Base-by-base conservation (phyloP, 164 flowering plant genomes). In the Vitis rotundifolia region DNA sequence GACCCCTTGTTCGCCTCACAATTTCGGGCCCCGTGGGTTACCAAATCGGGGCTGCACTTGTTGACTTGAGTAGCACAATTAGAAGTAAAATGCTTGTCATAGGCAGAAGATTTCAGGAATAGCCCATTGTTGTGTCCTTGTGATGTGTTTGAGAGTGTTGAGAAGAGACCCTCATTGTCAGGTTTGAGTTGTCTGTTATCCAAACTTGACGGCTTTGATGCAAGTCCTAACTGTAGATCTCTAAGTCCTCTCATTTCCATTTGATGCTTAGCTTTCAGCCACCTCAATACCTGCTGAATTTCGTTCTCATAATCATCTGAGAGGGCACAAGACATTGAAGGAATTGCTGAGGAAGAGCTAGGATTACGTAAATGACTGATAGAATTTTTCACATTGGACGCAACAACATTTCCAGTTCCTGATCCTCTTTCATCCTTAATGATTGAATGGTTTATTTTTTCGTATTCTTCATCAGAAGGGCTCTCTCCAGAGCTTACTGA, bases 381-480 rank as follows among this genome's bases (percentile, higher is more conserved):
- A 7, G 68, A 52, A 29, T 66, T 67, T 56, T 55, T 15, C 55
- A 64, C 44, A 50, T 19, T 31, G n/a, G 66, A 10, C n/a, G 68
- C 6, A 7, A 19, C 13, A 14, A 68, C 65, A 44, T 61, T 64
- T 22, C 65, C 72, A 48, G 6, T 16, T 19, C 14, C 22, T 18
- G 29, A 22, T 11, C 72, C 65, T 18, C 61, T 63, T 52, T 73
- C 72, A 50, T 73, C 75, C 66, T 74, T 28, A 3, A 37, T 11
- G 10, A 61, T 22, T 50, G 64, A 49, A 49, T 31, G 66, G 22
- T 76, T 67, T 19, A 64, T 54, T n/a, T 70, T 73, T 66, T 68
- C 80, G 57, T 59, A 68, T 15, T 78, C 83, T 74, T 75, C 85
- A 47, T 78, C 86, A 5, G 87, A 85, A 67, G 75, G 83, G 60